Evolutionary conservation across 208 protist genomes (phyloP).

Genomic region (Acanthamoeba polyphaga): DNA sequence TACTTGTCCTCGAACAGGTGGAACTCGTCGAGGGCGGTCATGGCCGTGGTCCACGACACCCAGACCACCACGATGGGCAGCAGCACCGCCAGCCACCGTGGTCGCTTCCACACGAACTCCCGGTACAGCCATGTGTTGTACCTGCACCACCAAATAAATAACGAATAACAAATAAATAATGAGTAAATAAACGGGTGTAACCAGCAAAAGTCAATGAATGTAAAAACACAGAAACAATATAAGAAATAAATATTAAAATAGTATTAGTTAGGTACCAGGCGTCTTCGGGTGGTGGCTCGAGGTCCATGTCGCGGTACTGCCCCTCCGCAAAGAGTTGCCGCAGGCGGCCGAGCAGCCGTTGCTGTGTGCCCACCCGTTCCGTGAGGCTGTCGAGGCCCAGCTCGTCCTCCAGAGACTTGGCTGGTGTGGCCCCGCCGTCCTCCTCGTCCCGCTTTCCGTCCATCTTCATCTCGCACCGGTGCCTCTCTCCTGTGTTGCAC

Average conservation of each 20-base stretch:
- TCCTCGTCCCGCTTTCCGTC: not conserved
- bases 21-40: conserved; percentile 21
- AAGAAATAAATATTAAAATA: not conserved
- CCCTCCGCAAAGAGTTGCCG: conserved; percentile 57
- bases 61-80: conserved; percentile 71
- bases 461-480: not conserved
- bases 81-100: conserved; percentile 41
- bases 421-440: not conserved
- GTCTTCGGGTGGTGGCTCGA: conserved; percentile 13
- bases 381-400: conserved; percentile 24
- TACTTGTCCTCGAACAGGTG: conserved; percentile 74
- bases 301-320: conserved; percentile 59
- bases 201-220: no score
- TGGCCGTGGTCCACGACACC: conserved; percentile 19
- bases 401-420: conserved; percentile 17
- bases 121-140: conserved; percentile 61
- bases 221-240: no score
- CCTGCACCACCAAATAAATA: not conserved
- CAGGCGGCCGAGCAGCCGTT: not conserved
- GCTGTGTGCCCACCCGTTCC: conserved; percentile 9
- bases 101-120: conserved; percentile 59
- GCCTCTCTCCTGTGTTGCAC: no score
- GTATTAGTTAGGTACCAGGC: conserved; percentile 32
- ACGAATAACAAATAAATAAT: not conserved
- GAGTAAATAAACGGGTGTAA: not conserved